phyloP scores from a whole-genome alignment of 352 stramenopile species.

The Phytophthora niederhauseri region DNA sequence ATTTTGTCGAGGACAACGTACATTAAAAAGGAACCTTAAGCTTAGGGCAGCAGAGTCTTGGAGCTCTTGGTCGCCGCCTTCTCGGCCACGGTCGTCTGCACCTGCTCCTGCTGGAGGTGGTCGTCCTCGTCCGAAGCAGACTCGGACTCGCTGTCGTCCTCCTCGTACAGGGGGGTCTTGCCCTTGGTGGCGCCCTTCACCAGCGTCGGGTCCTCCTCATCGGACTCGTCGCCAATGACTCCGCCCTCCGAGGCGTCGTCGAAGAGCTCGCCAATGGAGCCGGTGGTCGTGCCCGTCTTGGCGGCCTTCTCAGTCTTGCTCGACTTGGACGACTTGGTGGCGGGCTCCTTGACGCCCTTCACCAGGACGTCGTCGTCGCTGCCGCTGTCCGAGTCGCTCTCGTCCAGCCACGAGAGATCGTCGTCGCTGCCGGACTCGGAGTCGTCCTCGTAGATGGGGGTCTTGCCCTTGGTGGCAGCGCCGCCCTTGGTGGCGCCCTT shows the following conservation, averaged over 20 bases:
- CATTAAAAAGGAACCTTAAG: constrained; percentile 26
- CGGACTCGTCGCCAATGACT: constrained; percentile 18
- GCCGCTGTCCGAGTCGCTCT: not conserved
- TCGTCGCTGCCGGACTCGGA: not conserved
- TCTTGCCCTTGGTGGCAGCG: not conserved
- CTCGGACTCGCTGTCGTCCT: constrained; percentile 17
- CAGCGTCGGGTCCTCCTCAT: constrained; percentile 20
- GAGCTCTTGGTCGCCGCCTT: constrained; percentile 16
- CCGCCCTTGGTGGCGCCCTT: constrained; percentile 6
- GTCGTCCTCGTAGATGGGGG: constrained; percentile 1
- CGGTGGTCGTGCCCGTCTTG: constrained; percentile 11
- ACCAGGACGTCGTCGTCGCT: not conserved
- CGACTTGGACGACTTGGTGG: constrained; percentile 18
- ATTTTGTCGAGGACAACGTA: constrained; percentile 32
- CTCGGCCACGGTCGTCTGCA: constrained; percentile 2
- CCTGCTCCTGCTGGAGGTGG: constrained; percentile 13
- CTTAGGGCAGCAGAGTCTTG: constrained; percentile 27
- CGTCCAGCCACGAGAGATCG: not conserved
- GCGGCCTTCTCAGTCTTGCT: constrained; percentile 6
- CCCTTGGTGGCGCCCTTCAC: constrained; percentile 24
- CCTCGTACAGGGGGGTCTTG: constrained; percentile 9
- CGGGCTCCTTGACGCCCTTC: constrained; percentile 19
- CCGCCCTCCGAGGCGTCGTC: constrained; percentile 24
- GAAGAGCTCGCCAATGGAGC: constrained; percentile 15
- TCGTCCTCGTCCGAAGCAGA: constrained; percentile 30